These are phyloP conservation scores for Isabelozyma heimii DNA, from an alignment of 805 yeast genomes.

Conservation along the genomic window DNA sequence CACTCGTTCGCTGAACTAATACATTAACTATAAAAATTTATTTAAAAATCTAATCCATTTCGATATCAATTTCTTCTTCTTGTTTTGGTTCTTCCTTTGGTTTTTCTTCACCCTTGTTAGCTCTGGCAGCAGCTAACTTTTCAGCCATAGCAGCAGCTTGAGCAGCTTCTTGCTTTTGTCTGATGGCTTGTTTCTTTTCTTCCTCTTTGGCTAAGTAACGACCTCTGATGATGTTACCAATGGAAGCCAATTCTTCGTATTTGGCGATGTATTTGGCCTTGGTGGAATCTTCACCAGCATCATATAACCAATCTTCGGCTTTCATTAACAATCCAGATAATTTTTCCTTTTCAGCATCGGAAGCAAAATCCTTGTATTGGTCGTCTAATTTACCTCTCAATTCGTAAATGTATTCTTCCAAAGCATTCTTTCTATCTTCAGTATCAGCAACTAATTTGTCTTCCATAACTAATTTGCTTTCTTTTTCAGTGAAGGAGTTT, in stretches of 20 bases:
- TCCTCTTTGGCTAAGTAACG: conserved; percentile 92
- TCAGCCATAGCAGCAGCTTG: conserved; percentile 81
- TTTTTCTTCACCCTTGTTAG: conserved; percentile 23
- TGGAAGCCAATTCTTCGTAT: conserved; percentile 93
- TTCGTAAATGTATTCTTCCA: conserved; percentile 97
- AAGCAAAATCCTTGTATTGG: conserved; percentile 81
- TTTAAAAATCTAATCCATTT: conserved; percentile 25
- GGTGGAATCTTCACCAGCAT: conserved; percentile 93
- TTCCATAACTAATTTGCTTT: conserved; percentile 77
- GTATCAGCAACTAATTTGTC: conserved; percentile 98
- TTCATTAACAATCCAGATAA: conserved; percentile 69
- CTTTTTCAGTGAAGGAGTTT: conserved; percentile 71
- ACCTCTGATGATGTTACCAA: conserved; percentile 94
- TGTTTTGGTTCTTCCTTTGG: conserved; percentile 12
- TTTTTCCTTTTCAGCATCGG: conserved; percentile 84
- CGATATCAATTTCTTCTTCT: conserved; percentile 26
- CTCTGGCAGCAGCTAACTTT: conserved; percentile 77
- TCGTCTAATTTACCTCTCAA: conserved; percentile 96
- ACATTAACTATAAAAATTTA: neutral
- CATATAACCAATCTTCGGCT: conserved; percentile 98
- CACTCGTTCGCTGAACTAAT: neutral
- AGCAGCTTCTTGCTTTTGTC: conserved; percentile 84
- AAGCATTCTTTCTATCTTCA: conserved; percentile 96
- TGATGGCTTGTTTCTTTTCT: conserved; percentile 86
- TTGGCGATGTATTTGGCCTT: conserved; percentile 97